These are phyloP conservation scores for Articulospora tetracladia DNA, from an alignment of 495 filamentous ascomycete genomes.

Conservation along the genomic window DNA sequence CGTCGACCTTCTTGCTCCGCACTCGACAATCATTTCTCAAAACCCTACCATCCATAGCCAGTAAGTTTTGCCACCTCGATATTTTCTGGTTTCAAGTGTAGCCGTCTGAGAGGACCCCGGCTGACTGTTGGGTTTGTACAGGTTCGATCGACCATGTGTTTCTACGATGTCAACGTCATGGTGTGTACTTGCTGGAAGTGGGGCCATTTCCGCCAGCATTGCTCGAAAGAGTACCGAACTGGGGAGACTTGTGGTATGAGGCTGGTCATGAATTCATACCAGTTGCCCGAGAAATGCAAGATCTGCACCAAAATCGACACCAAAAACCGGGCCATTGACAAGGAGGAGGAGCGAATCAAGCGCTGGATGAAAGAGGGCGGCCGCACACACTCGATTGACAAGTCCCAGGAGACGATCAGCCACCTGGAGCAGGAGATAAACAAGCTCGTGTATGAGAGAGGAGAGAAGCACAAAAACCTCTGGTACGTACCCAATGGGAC, in stretches of 20 bases:
- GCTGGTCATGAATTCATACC: slow-evolving; percentile 27
- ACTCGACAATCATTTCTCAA: not conserved
- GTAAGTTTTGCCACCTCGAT: slow-evolving; percentile 10
- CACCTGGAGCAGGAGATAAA: slow-evolving; percentile 62
- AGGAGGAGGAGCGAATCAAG: slow-evolving; percentile 72
- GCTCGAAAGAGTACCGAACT: slow-evolving; percentile 92
- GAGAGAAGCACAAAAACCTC: slow-evolving; percentile 1
- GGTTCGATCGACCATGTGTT: slow-evolving; percentile 76
- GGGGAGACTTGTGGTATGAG: slow-evolving; percentile 98
- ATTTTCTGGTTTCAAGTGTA: slow-evolving; percentile 10
- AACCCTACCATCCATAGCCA: slow-evolving; percentile 4
- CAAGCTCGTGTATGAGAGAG: slow-evolving; percentile 45
- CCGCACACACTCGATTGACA: slow-evolving; percentile 72
- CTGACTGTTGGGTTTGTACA: slow-evolving; percentile 9
- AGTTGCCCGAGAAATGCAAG: slow-evolving; percentile 20
- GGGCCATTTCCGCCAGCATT: slow-evolving; percentile 91
- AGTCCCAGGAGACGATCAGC: slow-evolving; percentile 58
- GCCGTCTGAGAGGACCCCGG: not conserved
- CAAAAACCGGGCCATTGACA: slow-evolving; percentile 70
- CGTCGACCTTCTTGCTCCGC: not conserved
- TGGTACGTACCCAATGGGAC: slow-evolving; percentile 3
- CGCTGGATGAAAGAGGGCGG: slow-evolving; percentile 71
- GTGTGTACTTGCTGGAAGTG: slow-evolving; percentile 93
- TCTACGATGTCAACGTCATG: slow-evolving; percentile 53
- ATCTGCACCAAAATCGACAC: slow-evolving; percentile 86